Base-by-base conservation (phyloP, 176 grass and related monocot genomes). In the Ensete ventricosum region DNA sequence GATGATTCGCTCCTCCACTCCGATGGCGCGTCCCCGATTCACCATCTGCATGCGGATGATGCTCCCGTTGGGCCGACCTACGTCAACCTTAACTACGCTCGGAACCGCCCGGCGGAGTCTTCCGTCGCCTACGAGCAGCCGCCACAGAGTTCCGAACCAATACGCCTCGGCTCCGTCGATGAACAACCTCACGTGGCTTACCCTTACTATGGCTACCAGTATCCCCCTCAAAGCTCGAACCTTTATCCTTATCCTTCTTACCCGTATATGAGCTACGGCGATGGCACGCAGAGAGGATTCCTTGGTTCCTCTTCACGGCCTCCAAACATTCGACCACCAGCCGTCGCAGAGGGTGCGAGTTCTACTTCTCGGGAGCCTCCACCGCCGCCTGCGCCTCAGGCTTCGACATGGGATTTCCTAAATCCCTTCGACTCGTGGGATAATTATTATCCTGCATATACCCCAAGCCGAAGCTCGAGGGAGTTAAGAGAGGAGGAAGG, bases 401-500 rank as follows among this genome's bases (percentile, higher is more conserved):
- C 89, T 72, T 98, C 94, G 43, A 85, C 90, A 24, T 98, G 94
- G 94, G 94, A 98, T 60, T 98, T 98, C 64, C 58, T 98, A 55
- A 91, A 98, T 57, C 94, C 88, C 8, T 98, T 98, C 78, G 90
- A 93, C 52, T 85, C 86, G 3, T 93, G 82, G 49, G 88, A 90
- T 64, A 91, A 81, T 85, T 93, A 98, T 73, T 93, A 91, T 19
- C 68, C 82, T n/a, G 66, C 73, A 12, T 91, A 93, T 82, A 82
- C 88, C 52, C 80, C 90, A 14, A 83, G 89, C 71, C 76, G 89
- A 76, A 98, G 86, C 75, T 93, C 73, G 8, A 98, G 85, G 78
- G 90, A 93, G 48, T 85, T 98, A 52, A 87, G 94, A 0, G 94
- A 98, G 79, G 94, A 88, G 81, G 94, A 98, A 78, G 94, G 94